A percentile compares a stretch with the other conserved stretches of the same genome.
Evolutionary conservation across 2,329 filamentous ascomycete species (phyloP).

Genomic region (Catunica adiposa): DNA sequence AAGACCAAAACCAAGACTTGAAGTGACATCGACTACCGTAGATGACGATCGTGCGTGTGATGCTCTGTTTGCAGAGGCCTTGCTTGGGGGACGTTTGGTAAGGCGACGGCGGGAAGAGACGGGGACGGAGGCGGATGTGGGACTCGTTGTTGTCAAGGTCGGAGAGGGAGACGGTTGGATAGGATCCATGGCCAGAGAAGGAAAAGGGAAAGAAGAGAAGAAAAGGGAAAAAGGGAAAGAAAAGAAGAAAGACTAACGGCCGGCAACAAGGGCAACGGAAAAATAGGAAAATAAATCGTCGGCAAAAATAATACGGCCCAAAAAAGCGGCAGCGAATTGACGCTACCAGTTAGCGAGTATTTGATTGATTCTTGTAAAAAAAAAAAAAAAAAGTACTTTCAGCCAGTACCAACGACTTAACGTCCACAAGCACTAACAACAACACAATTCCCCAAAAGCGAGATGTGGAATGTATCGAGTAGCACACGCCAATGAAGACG

Average conservation of each 20-base stretch:
- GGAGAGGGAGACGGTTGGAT: slow-evolving; percentile 15
- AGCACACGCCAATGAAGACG: too few species aligned
- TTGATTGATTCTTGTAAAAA: neutral
- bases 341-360: neutral
- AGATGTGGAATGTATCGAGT: too few species aligned
- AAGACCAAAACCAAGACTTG: slow-evolving; percentile 33
- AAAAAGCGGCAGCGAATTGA: neutral
- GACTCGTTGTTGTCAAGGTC: slow-evolving; percentile 24
- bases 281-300: neutral
- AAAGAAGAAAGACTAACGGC: neutral
- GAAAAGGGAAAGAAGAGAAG: slow-evolving; percentile 3
- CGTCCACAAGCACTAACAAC: neutral
- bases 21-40: slow-evolving; percentile 24
- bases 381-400: slow-evolving; percentile 1
- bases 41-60: slow-evolving; percentile 13
- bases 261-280: neutral
- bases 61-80: slow-evolving; percentile 17
- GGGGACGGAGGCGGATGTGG: slow-evolving; percentile 19
- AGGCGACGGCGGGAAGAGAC: slow-evolving; percentile 43
- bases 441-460: too few species aligned
- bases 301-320: neutral
- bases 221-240: slow-evolving; percentile 4
- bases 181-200: slow-evolving; percentile 10
- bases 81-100: slow-evolving; percentile 41
- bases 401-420: neutral